Evolutionary conservation across 1,139 yeast genomes (phyloP).

Genomic region (Suhomyces ambrosiae): DNA sequence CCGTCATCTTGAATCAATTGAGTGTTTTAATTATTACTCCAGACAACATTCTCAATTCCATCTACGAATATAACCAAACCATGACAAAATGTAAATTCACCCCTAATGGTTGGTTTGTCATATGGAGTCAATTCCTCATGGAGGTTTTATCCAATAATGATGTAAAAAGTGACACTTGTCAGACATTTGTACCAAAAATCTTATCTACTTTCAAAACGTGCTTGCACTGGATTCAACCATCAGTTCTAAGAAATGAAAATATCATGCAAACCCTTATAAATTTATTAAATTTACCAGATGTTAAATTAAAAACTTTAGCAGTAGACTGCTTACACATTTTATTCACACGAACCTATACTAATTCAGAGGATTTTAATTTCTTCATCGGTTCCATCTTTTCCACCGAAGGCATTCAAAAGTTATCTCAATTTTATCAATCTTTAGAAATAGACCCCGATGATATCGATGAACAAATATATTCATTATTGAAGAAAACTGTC

Average conservation of each 20-base stretch:
- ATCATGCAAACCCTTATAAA: constrained; percentile 64
- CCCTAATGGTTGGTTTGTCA: constrained; percentile 81
- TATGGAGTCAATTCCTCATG: constrained; percentile 70
- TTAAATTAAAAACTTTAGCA: constrained; percentile 76
- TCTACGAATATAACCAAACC: constrained; percentile 73
- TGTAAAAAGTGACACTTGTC: constrained; percentile 37
- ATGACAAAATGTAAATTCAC: constrained; percentile 65
- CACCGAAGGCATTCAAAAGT: constrained; percentile 67
- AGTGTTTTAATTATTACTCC: constrained; percentile 85
- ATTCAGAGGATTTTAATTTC: constrained; percentile 72
- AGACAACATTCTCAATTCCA: constrained; percentile 57
- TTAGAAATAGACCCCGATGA: constrained; percentile 70
- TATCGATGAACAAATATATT: constrained; percentile 76
- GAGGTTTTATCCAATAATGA: constrained; percentile 48
- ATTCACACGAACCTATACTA: constrained; percentile 76
- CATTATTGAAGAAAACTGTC: constrained; percentile 82
- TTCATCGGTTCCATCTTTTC: constrained; percentile 80
- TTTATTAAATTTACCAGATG: constrained; percentile 61
- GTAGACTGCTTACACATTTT: constrained; percentile 89
- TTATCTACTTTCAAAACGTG: constrained; percentile 87
- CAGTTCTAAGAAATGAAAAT: constrained; percentile 67
- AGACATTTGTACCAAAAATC: constrained; percentile 61
- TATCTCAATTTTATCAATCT: constrained; percentile 65
- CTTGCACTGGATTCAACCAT: constrained; percentile 86
- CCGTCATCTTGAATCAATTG: constrained; percentile 74